Percentiles rank a stretch among this genome's conserved stretches.
Evolutionary conservation across 2,329 filamentous ascomycete genomes (phyloP).

Genomic region (Dryadomyces quercivorus): DNA sequence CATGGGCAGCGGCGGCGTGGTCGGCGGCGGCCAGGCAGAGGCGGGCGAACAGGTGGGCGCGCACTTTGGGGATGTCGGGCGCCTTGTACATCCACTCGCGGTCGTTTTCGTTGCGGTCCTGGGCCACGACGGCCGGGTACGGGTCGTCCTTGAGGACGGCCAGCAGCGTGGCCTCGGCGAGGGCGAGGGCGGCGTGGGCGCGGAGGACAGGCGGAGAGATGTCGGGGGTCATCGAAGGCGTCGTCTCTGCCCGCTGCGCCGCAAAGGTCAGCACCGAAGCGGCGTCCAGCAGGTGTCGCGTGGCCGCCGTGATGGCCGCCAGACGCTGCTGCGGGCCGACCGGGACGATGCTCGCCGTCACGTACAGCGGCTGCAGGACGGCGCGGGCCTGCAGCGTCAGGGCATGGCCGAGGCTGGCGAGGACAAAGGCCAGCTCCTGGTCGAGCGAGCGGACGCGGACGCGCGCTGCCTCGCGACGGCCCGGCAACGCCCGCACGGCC

Average conservation of each 20-base stretch:
- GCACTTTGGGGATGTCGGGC: constrained; percentile 76
- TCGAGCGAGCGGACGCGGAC: constrained; percentile 62
- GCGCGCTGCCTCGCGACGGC: constrained; percentile 42
- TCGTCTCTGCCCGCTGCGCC: constrained; percentile 28
- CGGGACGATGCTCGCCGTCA: constrained; percentile 46
- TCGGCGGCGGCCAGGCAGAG: constrained; percentile 81
- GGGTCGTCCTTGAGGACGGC: constrained; percentile 91
- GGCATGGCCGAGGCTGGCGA: constrained; percentile 66
- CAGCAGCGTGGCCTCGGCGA: constrained; percentile 81
- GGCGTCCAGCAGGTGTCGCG: constrained; percentile 65
- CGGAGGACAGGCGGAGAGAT: constrained; percentile 39
- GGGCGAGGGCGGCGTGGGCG: constrained; percentile 52
- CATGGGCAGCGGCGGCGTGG: constrained; percentile 51
- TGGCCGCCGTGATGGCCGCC: constrained; percentile 58
- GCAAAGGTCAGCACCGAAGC: constrained; percentile 68
- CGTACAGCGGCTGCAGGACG: constrained; percentile 62
- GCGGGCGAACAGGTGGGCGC: constrained; percentile 76
- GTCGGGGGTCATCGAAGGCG: constrained; percentile 34
- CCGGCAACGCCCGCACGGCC: constrained; percentile 46
- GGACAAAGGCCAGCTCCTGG: constrained; percentile 69
- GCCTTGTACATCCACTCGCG: constrained; percentile 96
- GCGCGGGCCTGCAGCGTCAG: constrained; percentile 61
- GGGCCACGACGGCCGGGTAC: constrained; percentile 71
- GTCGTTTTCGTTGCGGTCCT: constrained; percentile 69
- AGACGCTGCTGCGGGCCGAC: constrained; percentile 54